These are phyloP conservation scores for Piedraia hortae DNA, from an alignment of 2,329 filamentous ascomycete species.

Conservation along the genomic window DNA sequence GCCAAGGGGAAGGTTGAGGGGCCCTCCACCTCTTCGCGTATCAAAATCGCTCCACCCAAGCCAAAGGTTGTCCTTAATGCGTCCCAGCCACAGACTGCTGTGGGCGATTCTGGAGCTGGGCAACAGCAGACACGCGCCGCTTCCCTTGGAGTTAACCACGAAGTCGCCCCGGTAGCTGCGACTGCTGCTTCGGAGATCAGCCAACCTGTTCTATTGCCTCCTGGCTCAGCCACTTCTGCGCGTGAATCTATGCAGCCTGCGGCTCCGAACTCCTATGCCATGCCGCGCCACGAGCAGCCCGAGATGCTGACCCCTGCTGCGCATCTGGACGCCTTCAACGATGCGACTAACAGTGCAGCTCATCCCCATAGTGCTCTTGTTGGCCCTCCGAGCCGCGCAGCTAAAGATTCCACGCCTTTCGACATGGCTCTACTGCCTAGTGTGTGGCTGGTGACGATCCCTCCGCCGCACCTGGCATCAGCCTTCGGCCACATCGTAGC, in stretches of 20 bases:
- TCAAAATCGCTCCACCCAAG: slow-evolving; percentile 35
- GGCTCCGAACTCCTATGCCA: slow-evolving; percentile 11
- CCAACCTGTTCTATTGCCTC: no score
- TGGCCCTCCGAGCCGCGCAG: slow-evolving; percentile 5
- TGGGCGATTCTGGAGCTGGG: slow-evolving; percentile 27
- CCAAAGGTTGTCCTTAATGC: slow-evolving; percentile 16
- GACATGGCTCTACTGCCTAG: slow-evolving; percentile 10
- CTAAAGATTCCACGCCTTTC: no score
- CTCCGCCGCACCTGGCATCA: slow-evolving; percentile 42
- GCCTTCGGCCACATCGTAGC: slow-evolving; percentile 33
- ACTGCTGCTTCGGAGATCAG: slow-evolving; percentile 17
- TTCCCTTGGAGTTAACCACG: slow-evolving; percentile 19
- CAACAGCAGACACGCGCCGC: slow-evolving; percentile 25
- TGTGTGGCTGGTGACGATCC: slow-evolving; percentile 38
- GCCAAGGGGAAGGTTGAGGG: slow-evolving; percentile 47
- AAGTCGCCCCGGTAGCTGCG: slow-evolving; percentile 11
- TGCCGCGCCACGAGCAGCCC: slow-evolving; percentile 10
- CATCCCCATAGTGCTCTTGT: slow-evolving; percentile 18
- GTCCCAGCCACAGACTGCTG: slow-evolving; percentile 16
- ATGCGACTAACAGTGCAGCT: slow-evolving; percentile 10
- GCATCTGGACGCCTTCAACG: slow-evolving; percentile 8
- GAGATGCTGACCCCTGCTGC: slow-evolving; percentile 4
- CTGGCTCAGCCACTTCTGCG: slow-evolving; percentile 15
- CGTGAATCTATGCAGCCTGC: slow-evolving; percentile 16
- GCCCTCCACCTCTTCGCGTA: slow-evolving; percentile 38